phyloP scores from a whole-genome alignment of 495 filamentous ascomycete species.

The Penicillium roqueforti region DNA sequence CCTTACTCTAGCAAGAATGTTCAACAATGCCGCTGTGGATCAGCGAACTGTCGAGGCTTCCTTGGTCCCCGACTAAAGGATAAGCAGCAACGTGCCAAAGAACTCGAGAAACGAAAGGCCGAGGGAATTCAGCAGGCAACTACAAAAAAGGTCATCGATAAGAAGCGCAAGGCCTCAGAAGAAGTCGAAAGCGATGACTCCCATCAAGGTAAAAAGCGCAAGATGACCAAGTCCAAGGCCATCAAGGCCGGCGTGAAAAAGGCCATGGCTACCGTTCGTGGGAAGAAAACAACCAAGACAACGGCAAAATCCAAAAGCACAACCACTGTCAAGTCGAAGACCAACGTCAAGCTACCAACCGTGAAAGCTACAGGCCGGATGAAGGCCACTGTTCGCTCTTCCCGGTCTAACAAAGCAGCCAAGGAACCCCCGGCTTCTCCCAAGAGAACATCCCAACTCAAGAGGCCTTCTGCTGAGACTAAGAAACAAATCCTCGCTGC shows the following conservation, averaged over 20 bases:
- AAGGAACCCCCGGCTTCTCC: conserved; percentile 18
- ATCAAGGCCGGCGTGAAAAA: conserved; percentile 40
- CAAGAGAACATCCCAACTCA: conserved; percentile 23
- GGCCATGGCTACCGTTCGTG: conserved; percentile 22
- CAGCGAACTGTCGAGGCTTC: conserved; percentile 70
- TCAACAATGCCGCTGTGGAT: conserved; percentile 78
- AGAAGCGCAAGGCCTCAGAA: conserved; percentile 31
- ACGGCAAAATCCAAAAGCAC: conserved; percentile 11
- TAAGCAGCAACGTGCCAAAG: conserved; percentile 39
- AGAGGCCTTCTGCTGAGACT: conserved; percentile 33
- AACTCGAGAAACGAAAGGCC: conserved; percentile 34
- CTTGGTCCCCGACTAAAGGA: conserved; percentile 69
- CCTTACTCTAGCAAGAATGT: conserved; percentile 79
- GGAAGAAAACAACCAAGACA: conserved; percentile 22
- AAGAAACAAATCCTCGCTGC: conserved; percentile 32
- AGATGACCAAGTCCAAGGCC: conserved; percentile 29
- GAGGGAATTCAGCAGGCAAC: conserved; percentile 37
- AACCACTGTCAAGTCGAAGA: conserved; percentile 17
- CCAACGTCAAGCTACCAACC: conserved; percentile 26
- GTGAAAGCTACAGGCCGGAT: conserved; percentile 9
- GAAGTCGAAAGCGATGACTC: conserved; percentile 22
- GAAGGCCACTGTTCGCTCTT: not conserved
- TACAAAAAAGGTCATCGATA: conserved; percentile 17
- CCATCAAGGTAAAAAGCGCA: conserved; percentile 34
- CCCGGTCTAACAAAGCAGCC: conserved; percentile 9